Conservation (phyloP, 768 basidiomycete genomes). For the Glaciozyma martinii region DNA sequence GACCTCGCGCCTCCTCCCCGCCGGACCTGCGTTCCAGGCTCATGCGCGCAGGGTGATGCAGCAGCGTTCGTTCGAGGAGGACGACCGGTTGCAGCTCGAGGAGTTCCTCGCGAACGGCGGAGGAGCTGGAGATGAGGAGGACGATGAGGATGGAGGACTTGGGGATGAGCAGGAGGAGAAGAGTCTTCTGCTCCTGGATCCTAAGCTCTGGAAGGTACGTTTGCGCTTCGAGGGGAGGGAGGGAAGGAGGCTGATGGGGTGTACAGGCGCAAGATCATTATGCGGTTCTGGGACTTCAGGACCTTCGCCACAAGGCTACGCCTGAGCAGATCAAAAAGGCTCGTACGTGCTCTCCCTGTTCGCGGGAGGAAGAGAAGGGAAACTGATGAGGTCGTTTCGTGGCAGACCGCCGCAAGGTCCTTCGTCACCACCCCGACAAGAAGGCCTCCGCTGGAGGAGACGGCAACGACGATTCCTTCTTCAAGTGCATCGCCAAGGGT, state of each 20-base stretch:
- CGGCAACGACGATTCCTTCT: conserved; percentile 94
- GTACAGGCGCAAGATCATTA: conserved; percentile 94
- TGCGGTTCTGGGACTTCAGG: conserved; percentile 86
- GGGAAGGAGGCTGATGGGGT: neutral
- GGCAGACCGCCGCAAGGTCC: conserved; percentile 93
- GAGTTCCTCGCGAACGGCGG: conserved; percentile 45
- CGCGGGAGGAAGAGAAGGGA: neutral
- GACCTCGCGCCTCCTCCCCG: conserved; percentile 59
- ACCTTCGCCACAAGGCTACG: conserved; percentile 74
- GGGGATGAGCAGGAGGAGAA: conserved; percentile 78
- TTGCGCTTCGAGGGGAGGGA: neutral
- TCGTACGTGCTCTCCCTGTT: conserved; percentile 52
- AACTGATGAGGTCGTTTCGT: conserved; percentile 1
- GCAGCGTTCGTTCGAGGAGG: conserved; percentile 68
- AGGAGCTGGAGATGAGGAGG: conserved; percentile 46
- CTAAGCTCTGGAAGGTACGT: conserved; percentile 93
- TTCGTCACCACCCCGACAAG: conserved; percentile 97
- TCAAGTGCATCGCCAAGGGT: conserved; percentile 96
- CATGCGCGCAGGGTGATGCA: conserved; percentile 68
- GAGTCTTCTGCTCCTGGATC: conserved; percentile 65
- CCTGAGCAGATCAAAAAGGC: conserved; percentile 92
- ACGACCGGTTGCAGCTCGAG: conserved; percentile 60
- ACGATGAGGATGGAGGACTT: conserved; percentile 80
- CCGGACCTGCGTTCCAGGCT: conserved; percentile 77
- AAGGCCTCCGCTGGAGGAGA: conserved; percentile 68